Conservation (phyloP, 352 stramenopile species). For the Phytophthora rubi region DNA sequence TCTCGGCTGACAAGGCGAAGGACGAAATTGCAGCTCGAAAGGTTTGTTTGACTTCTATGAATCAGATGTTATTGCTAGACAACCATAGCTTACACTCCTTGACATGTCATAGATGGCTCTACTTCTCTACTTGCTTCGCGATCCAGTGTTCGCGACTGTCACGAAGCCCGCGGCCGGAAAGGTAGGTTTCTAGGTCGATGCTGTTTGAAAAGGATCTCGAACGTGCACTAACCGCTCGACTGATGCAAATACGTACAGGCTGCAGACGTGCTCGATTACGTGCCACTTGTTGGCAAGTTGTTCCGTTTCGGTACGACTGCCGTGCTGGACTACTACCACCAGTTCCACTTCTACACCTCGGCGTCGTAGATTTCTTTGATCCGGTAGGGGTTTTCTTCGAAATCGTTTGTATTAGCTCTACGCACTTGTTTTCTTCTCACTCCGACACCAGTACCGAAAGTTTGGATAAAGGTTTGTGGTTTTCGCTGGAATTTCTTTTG, state of each 20-base stretch:
- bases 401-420: conserved; percentile 19
- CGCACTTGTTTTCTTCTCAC: not conserved
- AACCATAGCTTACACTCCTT: not conserved
- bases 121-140: conserved; percentile 84
- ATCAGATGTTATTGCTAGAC: not conserved
- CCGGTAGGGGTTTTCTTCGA: conserved; percentile 7
- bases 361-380: conserved; percentile 62
- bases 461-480: conserved; percentile 1
- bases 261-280: conserved; percentile 64
- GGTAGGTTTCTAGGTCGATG: conserved; percentile 30
- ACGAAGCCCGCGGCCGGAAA: conserved; percentile 75
- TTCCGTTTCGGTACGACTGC: conserved; percentile 75
- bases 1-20: conserved; percentile 48
- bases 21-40: conserved; percentile 72
- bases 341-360: conserved; percentile 90
- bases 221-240: conserved; percentile 10
- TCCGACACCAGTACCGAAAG: not conserved
- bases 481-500: not conserved
- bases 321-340: conserved; percentile 86
- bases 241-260: conserved; percentile 32
- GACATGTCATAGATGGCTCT: conserved; percentile 69
- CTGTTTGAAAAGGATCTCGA: not conserved
- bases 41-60: conserved; percentile 34
- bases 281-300: conserved; percentile 74
- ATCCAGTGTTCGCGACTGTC: conserved; percentile 73